Evolutionary conservation across 2,329 filamentous ascomycete genomes (phyloP), one percentile per base, ranked within the genome.

Genomic region (Chrysoporthe austroafricana): DNA sequence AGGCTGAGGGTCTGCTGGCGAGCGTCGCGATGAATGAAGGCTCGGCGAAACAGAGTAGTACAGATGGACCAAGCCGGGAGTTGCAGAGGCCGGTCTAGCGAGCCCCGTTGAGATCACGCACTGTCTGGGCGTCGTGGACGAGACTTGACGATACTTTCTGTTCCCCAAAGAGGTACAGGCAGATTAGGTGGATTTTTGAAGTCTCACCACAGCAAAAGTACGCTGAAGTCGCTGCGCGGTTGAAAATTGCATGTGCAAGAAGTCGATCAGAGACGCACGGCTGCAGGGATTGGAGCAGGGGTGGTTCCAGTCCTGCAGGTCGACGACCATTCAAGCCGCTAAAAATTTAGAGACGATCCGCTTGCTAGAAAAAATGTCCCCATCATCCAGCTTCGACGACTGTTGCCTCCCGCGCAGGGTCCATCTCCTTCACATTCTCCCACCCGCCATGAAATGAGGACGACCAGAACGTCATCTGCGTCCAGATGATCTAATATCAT

Each of bases 351-450:
- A 64, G 44, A 34, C 58, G 62, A 48, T 62, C 50, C 42, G 52
- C 36, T 60, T 60, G 48, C 39, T 18, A 48, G 44, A 63, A 66
- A 71, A 67, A 71, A 69, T 69, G 67, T 69, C 62, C 39, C 67
- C 65, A 64, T 69, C 70, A 70, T 71, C 65, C 44, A 69, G 62
- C 43, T 60, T 39, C 68, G 13, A 7, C 48, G 56, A 58, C 61
- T 14, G 21, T 66, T 69, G 56, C 50, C 63, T 63, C 64, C 32
- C 36, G 39, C 13, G 61, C 57, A 66, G 39, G 59, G 57, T 26
- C 14, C 39, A 32, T 21, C 13, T 43, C 34, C 42, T 13, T 36
- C 26, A 46, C 13, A 42, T 26, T 42, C 21, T 34, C 16, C 21
- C 32, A 26, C 36, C 26, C 1, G 60, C 44, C 26, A 42, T n/a